These are phyloP conservation scores for Colletotrichum falcatum DNA, from an alignment of 2,329 filamentous ascomycete species.

Conservation along the genomic window DNA sequence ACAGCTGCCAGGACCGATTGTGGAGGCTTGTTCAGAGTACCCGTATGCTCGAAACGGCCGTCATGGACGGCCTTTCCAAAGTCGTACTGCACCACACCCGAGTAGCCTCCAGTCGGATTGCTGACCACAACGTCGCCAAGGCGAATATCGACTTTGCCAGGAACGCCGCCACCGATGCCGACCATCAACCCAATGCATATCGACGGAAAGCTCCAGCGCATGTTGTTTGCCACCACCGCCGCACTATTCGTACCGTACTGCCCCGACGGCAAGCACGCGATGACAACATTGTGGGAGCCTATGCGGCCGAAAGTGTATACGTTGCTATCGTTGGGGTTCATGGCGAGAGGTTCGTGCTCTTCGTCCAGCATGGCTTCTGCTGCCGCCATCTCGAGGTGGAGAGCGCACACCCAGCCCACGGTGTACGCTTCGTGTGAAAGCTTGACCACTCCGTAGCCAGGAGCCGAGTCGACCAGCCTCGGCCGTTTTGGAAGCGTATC, in stretches of 20 bases:
- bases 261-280: constrained; percentile 28
- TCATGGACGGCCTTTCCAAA: constrained; percentile 35
- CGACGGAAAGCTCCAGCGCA: constrained; percentile 38
- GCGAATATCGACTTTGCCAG: constrained; percentile 42
- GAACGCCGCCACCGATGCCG: constrained; percentile 47
- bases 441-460: no score
- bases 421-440: constrained; percentile 25
- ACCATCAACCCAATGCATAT: constrained; percentile 43
- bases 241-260: constrained; percentile 19
- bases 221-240: constrained; percentile 30
- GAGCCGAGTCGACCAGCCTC: background rate
- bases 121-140: constrained; percentile 48
- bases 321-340: constrained; percentile 13
- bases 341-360: background rate
- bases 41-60: background rate
- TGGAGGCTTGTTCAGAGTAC: background rate
- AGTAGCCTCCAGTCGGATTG: constrained; percentile 31
- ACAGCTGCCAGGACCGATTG: background rate
- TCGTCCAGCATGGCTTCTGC: constrained; percentile 42
- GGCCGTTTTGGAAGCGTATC: background rate
- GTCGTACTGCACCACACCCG: constrained; percentile 46
- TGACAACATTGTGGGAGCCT: constrained; percentile 18
- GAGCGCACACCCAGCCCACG: constrained; percentile 43
- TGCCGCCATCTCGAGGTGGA: constrained; percentile 41
- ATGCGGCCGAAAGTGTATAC: constrained; percentile 11